A percentile compares a stretch with the other conserved stretches of the same genome.
These are phyloP conservation scores for Babesia ovata DNA, from an alignment of 169 alveolate species.

Conservation along the genomic window DNA sequence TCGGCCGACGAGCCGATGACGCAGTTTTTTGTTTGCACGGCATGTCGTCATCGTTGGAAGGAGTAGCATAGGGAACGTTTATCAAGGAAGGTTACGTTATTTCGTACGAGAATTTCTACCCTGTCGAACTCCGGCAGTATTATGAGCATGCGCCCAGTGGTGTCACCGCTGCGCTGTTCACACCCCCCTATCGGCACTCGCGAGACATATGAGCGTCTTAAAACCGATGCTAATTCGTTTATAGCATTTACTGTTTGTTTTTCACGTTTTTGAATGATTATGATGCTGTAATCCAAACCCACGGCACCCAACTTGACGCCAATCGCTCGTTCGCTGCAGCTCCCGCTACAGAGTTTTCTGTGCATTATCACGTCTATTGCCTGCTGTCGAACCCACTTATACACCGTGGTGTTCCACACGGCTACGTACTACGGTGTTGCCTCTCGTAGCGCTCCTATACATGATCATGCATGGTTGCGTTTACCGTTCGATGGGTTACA, in stretches of 20 bases:
- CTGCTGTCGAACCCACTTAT: too few relatives aligned
- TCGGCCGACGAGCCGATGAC: constrained; percentile 85
- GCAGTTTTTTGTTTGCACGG: constrained; percentile 75
- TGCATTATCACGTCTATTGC: too few relatives aligned
- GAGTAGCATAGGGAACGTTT: constrained; percentile 38
- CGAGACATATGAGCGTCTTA: background rate
- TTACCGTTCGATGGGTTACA: too few relatives aligned
- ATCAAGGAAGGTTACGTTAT: background rate
- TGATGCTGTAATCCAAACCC: too few relatives aligned
- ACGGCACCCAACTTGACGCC: too few relatives aligned
- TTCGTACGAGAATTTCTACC: background rate
- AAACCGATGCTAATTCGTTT: background rate
- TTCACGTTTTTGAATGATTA: background rate
- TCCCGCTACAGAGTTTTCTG: too few relatives aligned
- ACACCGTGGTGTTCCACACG: too few relatives aligned
- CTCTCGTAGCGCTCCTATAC: too few relatives aligned
- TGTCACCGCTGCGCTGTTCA: background rate
- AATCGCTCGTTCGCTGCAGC: too few relatives aligned
- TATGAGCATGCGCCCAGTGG: constrained; percentile 8
- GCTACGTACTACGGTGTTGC: too few relatives aligned
- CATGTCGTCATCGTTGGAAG: constrained; percentile 79
- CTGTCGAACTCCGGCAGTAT: background rate
- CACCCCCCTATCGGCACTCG: background rate
- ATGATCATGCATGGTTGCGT: too few relatives aligned
- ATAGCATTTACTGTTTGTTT: background rate